Evolutionary conservation across 2,329 filamentous ascomycete species (phyloP), one percentile per base, ranked within the genome.

Genomic region (Stachybotrys elegans): DNA sequence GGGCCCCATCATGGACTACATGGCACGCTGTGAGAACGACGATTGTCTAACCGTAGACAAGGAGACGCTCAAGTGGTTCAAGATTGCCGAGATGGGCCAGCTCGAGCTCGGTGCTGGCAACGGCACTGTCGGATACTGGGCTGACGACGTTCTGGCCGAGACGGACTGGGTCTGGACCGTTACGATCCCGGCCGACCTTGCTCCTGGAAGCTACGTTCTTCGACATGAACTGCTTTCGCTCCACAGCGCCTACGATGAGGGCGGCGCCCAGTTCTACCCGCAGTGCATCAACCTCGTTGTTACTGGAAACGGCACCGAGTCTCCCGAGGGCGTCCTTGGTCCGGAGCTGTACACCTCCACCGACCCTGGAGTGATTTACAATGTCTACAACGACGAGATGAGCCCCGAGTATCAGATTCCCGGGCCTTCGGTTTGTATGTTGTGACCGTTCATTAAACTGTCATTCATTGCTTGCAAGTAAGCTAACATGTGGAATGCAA

Each of bases 1-100:
- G 51, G 78, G 78, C 9, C 78, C 78, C 20, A 69, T 81, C 53
- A 69, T 81, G 52, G 72, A 72, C 59, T 81, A 81, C 67, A 62
- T 82, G 32, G 79, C 78, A 45, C 67, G 69, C 53, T 63, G 57
- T 40, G 63, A 66, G 32, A 71, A 68, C 29, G 73, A 79, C 58
- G 25, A 29, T 14, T 80, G 75, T 59, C 62, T 68, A 20, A 60
- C 61, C 3, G 74, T 72, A 35, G 70, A 75, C 60, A 74, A 77
- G 63, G 61, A 59, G 5, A 51, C 58, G 11, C 67, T 81, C 32
- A 58, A 72, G 49, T 81, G 75, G 62, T 76, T 78, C 72, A 83
- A 83, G 71, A 77, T 83, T 46, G 69, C 70, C 34, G 69, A 72
- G 50, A 61, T 57, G 19, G 79, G 78, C 49, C 67, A 29, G 25